Evolutionary conservation across 768 basidiomycete genomes (phyloP).

Genomic region (Kwoniella sp.): DNA sequence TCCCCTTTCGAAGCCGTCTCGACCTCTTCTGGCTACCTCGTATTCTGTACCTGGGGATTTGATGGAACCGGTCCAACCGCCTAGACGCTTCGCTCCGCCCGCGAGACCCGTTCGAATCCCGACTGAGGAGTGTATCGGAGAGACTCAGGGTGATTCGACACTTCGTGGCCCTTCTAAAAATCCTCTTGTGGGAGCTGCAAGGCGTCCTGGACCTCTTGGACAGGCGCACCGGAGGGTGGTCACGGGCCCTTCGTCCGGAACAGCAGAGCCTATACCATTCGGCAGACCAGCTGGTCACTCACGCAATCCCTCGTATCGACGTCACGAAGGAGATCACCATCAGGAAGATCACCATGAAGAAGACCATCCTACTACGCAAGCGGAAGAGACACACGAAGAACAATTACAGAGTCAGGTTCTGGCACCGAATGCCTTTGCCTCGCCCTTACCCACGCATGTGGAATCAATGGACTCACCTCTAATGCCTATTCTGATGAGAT

Average conservation of each 20-base stretch:
- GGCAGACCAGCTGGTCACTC: not conserved
- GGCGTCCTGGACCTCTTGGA: constrained; percentile 31
- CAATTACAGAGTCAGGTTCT: not conserved
- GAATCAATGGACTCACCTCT: constrained; percentile 29
- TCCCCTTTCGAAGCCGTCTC: constrained; percentile 14
- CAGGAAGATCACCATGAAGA: not conserved
- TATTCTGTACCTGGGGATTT: constrained; percentile 13
- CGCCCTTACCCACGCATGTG: constrained; percentile 1
- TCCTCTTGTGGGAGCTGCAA: constrained; percentile 4
- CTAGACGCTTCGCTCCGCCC: constrained; percentile 26
- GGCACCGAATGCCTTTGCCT: constrained; percentile 6
- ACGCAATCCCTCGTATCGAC: not conserved
- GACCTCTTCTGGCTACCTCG: constrained; percentile 18
- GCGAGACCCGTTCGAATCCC: constrained; percentile 18
- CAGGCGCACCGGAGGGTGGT: constrained; percentile 42
- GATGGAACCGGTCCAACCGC: constrained; percentile 5
- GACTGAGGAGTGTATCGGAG: constrained; percentile 5
- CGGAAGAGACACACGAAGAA: not conserved
- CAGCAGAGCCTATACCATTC: not conserved
- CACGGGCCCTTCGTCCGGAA: constrained; percentile 24
- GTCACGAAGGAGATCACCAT: not conserved
- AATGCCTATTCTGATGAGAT: constrained; percentile 29
- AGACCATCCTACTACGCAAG: not conserved
- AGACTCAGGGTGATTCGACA: not conserved
- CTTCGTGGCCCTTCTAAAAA: constrained; percentile 13